Conservation (phyloP, 2,329 filamentous ascomycete species). For the Curvularia sp. region DNA sequence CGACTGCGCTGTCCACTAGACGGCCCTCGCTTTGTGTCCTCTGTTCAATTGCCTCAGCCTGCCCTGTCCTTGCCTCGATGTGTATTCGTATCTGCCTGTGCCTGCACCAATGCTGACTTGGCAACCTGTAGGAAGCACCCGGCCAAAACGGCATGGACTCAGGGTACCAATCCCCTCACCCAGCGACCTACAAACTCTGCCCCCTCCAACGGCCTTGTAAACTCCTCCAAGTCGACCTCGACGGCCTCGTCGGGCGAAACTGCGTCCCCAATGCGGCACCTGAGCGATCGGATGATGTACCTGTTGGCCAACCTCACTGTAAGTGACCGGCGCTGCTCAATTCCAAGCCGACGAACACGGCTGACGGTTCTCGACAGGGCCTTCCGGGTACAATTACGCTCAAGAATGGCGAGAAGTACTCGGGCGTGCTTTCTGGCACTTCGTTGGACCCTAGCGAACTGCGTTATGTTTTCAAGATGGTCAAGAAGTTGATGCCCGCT, state of each 20-base stretch:
- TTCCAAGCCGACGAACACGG: background rate
- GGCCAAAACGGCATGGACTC: constrained; percentile 66
- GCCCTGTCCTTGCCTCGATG: constrained; percentile 11
- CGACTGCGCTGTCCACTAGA: constrained; percentile 33
- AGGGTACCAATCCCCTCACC: constrained; percentile 67
- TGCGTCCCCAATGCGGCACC: constrained; percentile 63
- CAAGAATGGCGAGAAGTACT: constrained; percentile 67
- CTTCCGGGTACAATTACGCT: constrained; percentile 63
- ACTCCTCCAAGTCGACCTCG: constrained; percentile 50
- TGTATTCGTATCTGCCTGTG: constrained; percentile 12
- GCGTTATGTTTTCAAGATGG: constrained; percentile 70
- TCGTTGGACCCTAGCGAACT: constrained; percentile 61
- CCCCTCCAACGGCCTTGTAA: constrained; percentile 63
- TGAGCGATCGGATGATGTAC: constrained; percentile 67
- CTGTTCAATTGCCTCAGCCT: constrained; percentile 12
- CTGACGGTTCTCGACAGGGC: constrained; percentile 56
- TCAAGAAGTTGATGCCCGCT: constrained; percentile 58
- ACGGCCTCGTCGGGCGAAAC: constrained; percentile 55
- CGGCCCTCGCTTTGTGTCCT: constrained; percentile 6
- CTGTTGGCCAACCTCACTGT: constrained; percentile 67
- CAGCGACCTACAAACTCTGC: constrained; percentile 60
- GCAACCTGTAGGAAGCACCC: constrained; percentile 56
- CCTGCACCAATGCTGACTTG: constrained; percentile 38
- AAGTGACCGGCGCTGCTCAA: constrained; percentile 41
- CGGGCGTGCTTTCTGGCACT: constrained; percentile 66